Conservation (phyloP, 768 basidiomycete species). For the Podaxis pistillaris region DNA sequence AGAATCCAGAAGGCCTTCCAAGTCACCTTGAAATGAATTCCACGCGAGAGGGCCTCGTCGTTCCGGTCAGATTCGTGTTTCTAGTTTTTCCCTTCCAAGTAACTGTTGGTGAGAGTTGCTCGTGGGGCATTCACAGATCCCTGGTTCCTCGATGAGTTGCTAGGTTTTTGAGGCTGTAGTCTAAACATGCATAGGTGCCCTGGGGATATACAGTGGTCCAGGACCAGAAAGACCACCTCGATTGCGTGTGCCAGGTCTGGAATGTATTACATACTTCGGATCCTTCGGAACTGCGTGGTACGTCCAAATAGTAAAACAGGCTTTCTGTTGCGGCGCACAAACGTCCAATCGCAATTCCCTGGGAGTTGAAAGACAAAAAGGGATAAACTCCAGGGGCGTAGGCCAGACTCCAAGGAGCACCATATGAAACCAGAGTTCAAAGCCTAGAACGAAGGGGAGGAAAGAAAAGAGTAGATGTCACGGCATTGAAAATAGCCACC, state of each 20-base stretch:
- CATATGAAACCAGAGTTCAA: neutral
- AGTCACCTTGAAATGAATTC: slow-evolving; percentile 10
- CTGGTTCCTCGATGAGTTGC: neutral
- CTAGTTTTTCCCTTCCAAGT: neutral
- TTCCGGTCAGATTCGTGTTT: slow-evolving; percentile 9
- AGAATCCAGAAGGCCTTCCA: slow-evolving; percentile 5
- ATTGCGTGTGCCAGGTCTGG: neutral
- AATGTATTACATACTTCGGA: slow-evolving; percentile 9
- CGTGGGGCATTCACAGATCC: no score
- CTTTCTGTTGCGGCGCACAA: slow-evolving; percentile 11
- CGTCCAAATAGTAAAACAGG: slow-evolving; percentile 5
- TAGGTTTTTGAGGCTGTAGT: slow-evolving; percentile 1
- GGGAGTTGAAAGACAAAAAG: slow-evolving; percentile 9
- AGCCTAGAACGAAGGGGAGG: neutral
- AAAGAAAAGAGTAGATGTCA: neutral
- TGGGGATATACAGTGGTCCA: neutral
- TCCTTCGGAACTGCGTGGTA: slow-evolving; percentile 5
- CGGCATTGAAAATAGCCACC: neutral
- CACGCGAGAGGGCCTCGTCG: slow-evolving; percentile 10
- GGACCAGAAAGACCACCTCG: neutral
- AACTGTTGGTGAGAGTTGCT: no score
- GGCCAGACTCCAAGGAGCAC: slow-evolving; percentile 4
- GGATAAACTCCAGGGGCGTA: slow-evolving; percentile 7
- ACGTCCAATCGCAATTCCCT: slow-evolving; percentile 2
- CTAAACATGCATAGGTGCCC: neutral